phyloP scores from a whole-genome alignment of 768 basidiomycete genomes.

The Lepiota brunneoincarnata region DNA sequence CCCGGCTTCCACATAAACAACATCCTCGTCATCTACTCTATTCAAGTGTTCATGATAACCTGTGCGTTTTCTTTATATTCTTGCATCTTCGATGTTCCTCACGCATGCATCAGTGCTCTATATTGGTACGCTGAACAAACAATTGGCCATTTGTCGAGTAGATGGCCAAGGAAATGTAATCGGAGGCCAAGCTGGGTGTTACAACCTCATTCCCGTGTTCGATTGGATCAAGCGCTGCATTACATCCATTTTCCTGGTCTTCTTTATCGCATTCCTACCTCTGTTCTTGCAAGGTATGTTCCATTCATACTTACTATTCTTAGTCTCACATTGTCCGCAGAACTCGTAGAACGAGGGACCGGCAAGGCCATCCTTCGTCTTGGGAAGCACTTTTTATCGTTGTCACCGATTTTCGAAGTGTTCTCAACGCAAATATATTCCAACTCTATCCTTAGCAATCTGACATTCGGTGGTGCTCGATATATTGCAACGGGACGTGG shows the following conservation, averaged over 20 bases:
- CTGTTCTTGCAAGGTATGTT: conserved; percentile 89
- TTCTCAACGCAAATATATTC: conserved; percentile 99
- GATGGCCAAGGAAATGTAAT: conserved; percentile 80
- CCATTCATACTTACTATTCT: not conserved
- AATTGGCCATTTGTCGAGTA: conserved; percentile 82
- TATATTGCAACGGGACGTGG: conserved; percentile 99
- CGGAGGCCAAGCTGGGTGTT: conserved; percentile 87
- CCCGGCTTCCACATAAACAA: conserved; percentile 99
- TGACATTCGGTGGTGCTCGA: conserved; percentile 96
- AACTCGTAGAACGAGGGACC: conserved; percentile 94
- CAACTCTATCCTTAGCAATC: conserved; percentile 93
- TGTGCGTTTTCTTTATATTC: conserved; percentile 45
- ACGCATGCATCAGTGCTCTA: conserved; percentile 61
- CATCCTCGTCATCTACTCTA: conserved; percentile 96
- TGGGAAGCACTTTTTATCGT: conserved; percentile 93
- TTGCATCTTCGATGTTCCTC: conserved; percentile 8
- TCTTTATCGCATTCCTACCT: conserved; percentile 96
- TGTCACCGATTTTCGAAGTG: conserved; percentile 97
- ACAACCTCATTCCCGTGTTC: conserved; percentile 94
- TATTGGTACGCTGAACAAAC: conserved; percentile 95
- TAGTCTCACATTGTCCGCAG: conserved; percentile 35
- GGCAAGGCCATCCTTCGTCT: conserved; percentile 93
- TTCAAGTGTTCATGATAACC: conserved; percentile 96
- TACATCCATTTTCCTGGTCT: conserved; percentile 97
- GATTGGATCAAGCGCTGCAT: conserved; percentile 98